Conservation (phyloP, 2,329 filamentous ascomycete genomes). For the Botrytis pseudocinerea region DNA sequence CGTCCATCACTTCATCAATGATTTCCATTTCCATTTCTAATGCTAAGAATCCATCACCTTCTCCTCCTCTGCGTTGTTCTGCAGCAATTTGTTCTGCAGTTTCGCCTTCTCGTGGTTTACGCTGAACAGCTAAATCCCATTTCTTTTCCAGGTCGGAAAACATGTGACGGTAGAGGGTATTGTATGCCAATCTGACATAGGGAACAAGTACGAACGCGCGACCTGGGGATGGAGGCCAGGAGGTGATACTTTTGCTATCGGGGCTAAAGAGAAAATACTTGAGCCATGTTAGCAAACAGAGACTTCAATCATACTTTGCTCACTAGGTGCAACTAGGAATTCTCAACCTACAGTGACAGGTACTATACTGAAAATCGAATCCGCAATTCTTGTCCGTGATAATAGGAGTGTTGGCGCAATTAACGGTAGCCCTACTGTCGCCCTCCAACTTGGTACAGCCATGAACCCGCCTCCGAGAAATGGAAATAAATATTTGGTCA, state of each 20-base stretch:
- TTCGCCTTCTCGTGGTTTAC: slow-evolving; percentile 41
- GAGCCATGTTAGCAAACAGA: slow-evolving; percentile 21
- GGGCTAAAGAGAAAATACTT: slow-evolving; percentile 37
- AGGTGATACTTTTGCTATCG: slow-evolving; percentile 29
- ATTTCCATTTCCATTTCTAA: slow-evolving; percentile 34
- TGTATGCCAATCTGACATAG: slow-evolving; percentile 64
- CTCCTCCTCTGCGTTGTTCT: slow-evolving; percentile 41
- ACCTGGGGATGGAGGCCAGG: slow-evolving; percentile 58
- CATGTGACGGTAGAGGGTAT: slow-evolving; percentile 52
- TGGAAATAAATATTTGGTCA: slow-evolving; percentile 29
- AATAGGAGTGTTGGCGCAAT: slow-evolving; percentile 68
- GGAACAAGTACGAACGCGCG: slow-evolving; percentile 67
- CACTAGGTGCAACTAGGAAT: background rate
- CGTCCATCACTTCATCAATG: slow-evolving; percentile 27
- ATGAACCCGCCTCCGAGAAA: slow-evolving; percentile 33
- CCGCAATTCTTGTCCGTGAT: slow-evolving; percentile 64
- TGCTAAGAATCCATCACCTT: slow-evolving; percentile 33
- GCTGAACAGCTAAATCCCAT: slow-evolving; percentile 40
- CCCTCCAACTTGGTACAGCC: slow-evolving; percentile 26
- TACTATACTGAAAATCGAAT: slow-evolving; percentile 44
- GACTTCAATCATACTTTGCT: background rate
- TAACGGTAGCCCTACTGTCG: slow-evolving; percentile 58
- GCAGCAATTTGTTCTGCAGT: slow-evolving; percentile 40
- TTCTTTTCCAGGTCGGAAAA: slow-evolving; percentile 37
- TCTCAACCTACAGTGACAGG: slow-evolving; percentile 39